Evolutionary conservation across 768 basidiomycete species (phyloP).

Genomic region (Boletus tomentosulus): DNA sequence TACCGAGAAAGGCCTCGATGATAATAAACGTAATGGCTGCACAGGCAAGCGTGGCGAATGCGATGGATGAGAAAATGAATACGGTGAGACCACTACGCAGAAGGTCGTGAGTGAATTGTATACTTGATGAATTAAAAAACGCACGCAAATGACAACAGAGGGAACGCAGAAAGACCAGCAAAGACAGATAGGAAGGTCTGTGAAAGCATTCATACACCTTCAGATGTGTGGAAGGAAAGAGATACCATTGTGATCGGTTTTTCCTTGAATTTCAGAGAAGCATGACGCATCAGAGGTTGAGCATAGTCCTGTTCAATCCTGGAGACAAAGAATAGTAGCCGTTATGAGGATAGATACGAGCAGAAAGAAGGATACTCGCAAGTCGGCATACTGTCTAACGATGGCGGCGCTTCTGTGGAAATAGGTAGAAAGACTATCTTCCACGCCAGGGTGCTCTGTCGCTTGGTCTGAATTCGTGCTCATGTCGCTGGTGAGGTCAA

Average conservation of each 20-base stretch:
- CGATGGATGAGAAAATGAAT: constrained; percentile 33
- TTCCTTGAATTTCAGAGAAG: constrained; percentile 18
- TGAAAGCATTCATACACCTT: constrained; percentile 6
- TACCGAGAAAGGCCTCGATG: constrained; percentile 29
- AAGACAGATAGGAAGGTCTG: constrained; percentile 43
- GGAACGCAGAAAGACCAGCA: constrained; percentile 33
- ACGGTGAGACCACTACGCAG: constrained; percentile 29
- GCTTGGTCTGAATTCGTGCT: constrained; percentile 1
- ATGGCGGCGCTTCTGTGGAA: constrained; percentile 25
- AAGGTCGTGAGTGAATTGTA: neutral
- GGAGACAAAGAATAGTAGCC: neutral
- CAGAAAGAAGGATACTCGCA: constrained; percentile 12
- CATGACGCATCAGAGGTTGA: constrained; percentile 34
- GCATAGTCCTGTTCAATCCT: constrained; percentile 46
- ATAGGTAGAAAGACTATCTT: constrained; percentile 24
- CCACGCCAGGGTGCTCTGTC: neutral
- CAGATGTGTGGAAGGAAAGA: neutral
- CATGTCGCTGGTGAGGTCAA: constrained; percentile 13
- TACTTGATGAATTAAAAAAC: constrained; percentile 17
- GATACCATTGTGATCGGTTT: constrained; percentile 26
- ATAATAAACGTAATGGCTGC: constrained; percentile 31
- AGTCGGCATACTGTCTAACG: constrained; percentile 30
- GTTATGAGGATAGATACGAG: neutral
- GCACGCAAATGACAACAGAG: constrained; percentile 38
- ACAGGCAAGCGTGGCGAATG: constrained; percentile 35